Base-by-base conservation (phyloP, 192 early-diverging fungal species). In the Mortierella alpina region DNA sequence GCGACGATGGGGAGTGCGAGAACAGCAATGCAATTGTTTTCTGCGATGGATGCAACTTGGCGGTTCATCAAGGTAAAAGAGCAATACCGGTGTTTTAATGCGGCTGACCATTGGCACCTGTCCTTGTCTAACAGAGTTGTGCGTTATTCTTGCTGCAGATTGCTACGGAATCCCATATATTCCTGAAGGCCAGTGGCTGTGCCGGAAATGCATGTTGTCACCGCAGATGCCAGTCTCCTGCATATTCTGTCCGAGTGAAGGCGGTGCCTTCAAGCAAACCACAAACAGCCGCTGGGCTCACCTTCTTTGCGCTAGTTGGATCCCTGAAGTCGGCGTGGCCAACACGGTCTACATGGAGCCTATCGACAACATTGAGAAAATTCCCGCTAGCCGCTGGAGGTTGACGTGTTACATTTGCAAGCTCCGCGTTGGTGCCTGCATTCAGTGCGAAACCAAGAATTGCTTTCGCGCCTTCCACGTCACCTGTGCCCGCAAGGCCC, bases 21-120 rank as follows among this genome's bases (percentile, higher is more conserved):
- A 99, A 99, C 81, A 93, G 93, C 78, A 99, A 99, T 75, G 97
- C 96, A 0, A 99, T 99, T 59, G 98, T 99, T 7, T 99, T 98
- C 73, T 99, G 98, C 86, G 98, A 99, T 84, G 98, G 98, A 0
- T 99, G 98, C 82, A 97, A 99, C 79, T 81, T 99, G 59, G 97
- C 97, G 4, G 98, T 99, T 10, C 98, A 99, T 86, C 98, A 99
- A 88, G 92, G 92, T 93, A 86, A 42, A 18, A n/a, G 58, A 23
- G 1, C 31, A 31, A 31, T 3, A 3, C 31, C 3, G 31, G 31
- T 31, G 31, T 31, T 31, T 31, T 31, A 31, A 2, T 31, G 31
- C 1, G 31, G 31, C 31, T 3, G 31, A 31, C 31, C 31, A 31
- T 31, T 31, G 31, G 31, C 31, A 31, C 3, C 31, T 31, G 31